phyloP scores from a whole-genome alignment of 208 protist genomes.

The Herpetomonas samuelpessoai region DNA sequence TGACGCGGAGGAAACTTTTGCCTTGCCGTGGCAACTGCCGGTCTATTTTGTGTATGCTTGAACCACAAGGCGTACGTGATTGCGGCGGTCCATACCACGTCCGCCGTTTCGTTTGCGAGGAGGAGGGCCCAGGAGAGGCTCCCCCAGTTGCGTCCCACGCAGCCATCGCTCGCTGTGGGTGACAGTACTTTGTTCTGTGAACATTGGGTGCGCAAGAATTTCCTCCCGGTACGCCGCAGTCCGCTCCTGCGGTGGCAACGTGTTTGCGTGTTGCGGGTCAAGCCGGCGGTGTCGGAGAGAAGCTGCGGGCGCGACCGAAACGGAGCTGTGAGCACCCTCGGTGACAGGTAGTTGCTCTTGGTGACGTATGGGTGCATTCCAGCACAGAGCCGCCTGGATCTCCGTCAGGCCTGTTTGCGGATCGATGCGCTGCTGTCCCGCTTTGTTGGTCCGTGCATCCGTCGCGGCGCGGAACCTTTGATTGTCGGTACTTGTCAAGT shows the following conservation, averaged over 20 bases:
- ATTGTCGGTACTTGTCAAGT: slow-evolving; percentile 36
- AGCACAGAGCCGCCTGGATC: slow-evolving; percentile 65
- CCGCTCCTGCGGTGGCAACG: slow-evolving; percentile 37
- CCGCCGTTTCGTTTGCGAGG: background rate
- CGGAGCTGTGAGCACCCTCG: too few species aligned
- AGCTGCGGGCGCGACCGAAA: too few species aligned
- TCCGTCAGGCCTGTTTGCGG: slow-evolving; percentile 56
- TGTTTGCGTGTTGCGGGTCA: slow-evolving; percentile 19
- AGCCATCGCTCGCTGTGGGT: slow-evolving; percentile 39
- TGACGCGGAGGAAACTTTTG: too few species aligned
- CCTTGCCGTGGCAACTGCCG: background rate
- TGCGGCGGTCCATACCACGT: slow-evolving; percentile 12
- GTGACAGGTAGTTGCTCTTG: background rate
- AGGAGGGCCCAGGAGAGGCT: slow-evolving; percentile 20
- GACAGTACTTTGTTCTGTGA: slow-evolving; percentile 32
- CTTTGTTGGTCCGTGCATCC: slow-evolving; percentile 9
- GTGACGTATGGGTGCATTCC: slow-evolving; percentile 33
- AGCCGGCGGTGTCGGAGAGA: background rate
- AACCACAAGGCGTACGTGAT: slow-evolving; percentile 21
- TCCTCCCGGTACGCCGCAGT: slow-evolving; percentile 34
- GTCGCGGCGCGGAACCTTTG: slow-evolving; percentile 17
- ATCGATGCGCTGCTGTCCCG: slow-evolving; percentile 43
- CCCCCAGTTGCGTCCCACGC: slow-evolving; percentile 48
- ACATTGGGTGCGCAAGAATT: slow-evolving; percentile 53
- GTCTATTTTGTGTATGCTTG: background rate